Evolutionary conservation across 2,329 filamentous ascomycete genomes (phyloP), one percentile per base, ranked within the genome.

Genomic region (Xylariaceae sp.): DNA sequence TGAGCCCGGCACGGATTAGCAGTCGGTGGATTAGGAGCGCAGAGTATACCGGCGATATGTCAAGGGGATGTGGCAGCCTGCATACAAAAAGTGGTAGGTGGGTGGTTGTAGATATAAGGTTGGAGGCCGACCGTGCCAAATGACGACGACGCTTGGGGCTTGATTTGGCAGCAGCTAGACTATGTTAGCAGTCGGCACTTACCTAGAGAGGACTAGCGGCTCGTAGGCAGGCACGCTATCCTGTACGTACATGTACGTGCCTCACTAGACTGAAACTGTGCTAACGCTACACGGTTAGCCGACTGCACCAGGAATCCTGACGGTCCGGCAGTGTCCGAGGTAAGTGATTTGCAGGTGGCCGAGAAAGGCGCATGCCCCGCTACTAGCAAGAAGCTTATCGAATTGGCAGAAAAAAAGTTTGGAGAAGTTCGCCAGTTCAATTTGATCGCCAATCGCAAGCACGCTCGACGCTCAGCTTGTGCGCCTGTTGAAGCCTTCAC

Each of bases 251-350:
- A 9, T 42, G 11, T 42, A 13, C 37, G 9, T 13, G 37, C 9
- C 37, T 42, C 8, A 42, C 8, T 13, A 42, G 9, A 42, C 11
- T 42, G 37, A 3, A 9, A 42, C 8, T 8, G 5, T n/a, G 9
- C 13, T 15, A 45, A 45, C 42, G 13, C 5, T 15, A 45, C 13
- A 45, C n/a, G 13, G 42, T n/a, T 45, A 45, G 42, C 10, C 13
- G 13, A n/a, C 5, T 59, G 53, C 56, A 52, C 45, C 42, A 57
- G 66, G 65, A 68, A 65, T 44, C 65, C 65, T 48, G 44, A 57
- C 62, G 64, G 63, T 39, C 65, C 67, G 68, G 66, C 65, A 67
- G 63, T 63, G 65, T 65, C 66, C 15, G 11, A 13, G 15, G n/a
- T 15, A 11, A 45, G 42, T 45, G 42, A n/a, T 45, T 45, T 13